These are phyloP conservation scores for Metarhizium guizhouense DNA, from an alignment of 2,329 filamentous ascomycete species.

Conservation along the genomic window DNA sequence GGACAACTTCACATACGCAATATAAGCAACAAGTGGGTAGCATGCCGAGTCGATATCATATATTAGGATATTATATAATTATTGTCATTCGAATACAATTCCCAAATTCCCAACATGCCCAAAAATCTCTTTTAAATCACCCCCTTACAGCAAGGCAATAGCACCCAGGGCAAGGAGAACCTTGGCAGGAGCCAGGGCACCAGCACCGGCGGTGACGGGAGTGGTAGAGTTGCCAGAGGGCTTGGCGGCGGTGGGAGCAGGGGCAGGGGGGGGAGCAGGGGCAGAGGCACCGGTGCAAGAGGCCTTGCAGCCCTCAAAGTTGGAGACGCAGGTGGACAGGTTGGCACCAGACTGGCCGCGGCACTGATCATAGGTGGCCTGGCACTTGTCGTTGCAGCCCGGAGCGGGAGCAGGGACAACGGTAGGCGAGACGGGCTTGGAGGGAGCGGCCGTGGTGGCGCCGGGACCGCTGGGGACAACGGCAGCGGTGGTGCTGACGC, in stretches of 20 bases:
- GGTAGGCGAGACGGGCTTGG: conserved; percentile 3
- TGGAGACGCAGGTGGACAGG: conserved; percentile 14
- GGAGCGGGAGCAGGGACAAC: too few relatives aligned
- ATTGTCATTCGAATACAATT: too few relatives aligned
- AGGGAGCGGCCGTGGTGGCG: too few relatives aligned
- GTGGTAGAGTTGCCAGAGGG: background rate
- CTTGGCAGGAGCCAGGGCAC: conserved; percentile 12
- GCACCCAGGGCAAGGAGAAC: conserved; percentile 16
- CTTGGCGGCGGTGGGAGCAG: background rate
- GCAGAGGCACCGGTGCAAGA: too few relatives aligned
- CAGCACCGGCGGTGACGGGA: conserved; percentile 13
- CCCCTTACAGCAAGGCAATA: conserved; percentile 15
- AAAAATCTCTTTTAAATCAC: too few relatives aligned
- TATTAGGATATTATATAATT: too few relatives aligned
- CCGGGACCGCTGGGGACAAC: too few relatives aligned
- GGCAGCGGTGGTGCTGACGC: too few relatives aligned
- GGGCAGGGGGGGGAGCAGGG: too few relatives aligned
- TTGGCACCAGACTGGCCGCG: conserved; percentile 12
- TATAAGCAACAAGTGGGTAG: too few relatives aligned
- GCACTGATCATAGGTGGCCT: conserved; percentile 10
- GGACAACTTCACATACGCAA: too few relatives aligned
- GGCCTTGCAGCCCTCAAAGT: background rate
- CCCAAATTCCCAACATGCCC: too few relatives aligned
- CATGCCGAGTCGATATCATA: background rate
- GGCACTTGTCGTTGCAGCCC: background rate